Evolutionary conservation across 352 stramenopile species (phyloP).

Genomic region (Globisporangium canariense): DNA sequence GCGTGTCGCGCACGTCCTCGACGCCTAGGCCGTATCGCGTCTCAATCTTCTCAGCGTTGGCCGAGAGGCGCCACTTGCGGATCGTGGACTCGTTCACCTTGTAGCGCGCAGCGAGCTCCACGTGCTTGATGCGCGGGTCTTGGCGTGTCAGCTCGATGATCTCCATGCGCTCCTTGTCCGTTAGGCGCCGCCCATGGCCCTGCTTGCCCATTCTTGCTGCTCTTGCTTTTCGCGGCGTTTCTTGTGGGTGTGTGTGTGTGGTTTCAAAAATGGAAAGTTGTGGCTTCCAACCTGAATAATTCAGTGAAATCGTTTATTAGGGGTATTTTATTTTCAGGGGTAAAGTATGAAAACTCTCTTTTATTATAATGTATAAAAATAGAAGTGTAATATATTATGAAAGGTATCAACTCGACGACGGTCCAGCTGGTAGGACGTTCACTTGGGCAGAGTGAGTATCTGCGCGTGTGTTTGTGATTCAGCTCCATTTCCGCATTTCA

Average conservation of each 20-base stretch:
- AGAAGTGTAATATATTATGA: neutral
- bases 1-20: slow-evolving; percentile 26
- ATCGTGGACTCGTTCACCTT: slow-evolving; percentile 60
- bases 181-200: slow-evolving; percentile 42
- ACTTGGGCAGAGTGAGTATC: neutral
- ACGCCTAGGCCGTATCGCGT: slow-evolving; percentile 35
- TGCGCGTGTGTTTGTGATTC: neutral
- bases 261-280: slow-evolving; percentile 2
- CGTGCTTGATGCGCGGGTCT: slow-evolving; percentile 44
- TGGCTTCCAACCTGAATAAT: neutral
- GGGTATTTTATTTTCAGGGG: neutral
- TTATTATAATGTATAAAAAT: neutral
- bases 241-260: neutral
- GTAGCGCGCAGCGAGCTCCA: slow-evolving; percentile 45
- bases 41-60: slow-evolving; percentile 37
- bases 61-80: slow-evolving; percentile 42
- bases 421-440: neutral
- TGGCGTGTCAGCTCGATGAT: slow-evolving; percentile 51
- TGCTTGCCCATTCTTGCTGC: slow-evolving; percentile 31
- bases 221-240: slow-evolving; percentile 5
- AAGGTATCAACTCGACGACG: neutral
- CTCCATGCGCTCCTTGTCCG: slow-evolving; percentile 59
- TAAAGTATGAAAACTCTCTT: neutral
- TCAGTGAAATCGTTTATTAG: neutral
- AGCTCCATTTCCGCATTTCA: slow-evolving; percentile 2